Evolutionary conservation across 352 stramenopile species (phyloP).

Genomic region (Globisporangium radiosum): DNA sequence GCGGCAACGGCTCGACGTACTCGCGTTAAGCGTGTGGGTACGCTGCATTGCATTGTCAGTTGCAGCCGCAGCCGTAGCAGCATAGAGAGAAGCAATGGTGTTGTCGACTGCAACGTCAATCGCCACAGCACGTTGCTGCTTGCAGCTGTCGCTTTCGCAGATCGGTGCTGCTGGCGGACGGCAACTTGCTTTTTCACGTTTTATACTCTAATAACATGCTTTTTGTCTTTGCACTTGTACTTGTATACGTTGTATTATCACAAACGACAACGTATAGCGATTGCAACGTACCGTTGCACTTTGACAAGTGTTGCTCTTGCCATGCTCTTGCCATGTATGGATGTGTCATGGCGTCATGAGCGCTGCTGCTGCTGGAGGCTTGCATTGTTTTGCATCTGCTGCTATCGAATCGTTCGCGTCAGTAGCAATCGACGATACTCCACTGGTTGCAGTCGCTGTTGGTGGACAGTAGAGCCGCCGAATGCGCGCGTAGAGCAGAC

Average conservation of each 20-base stretch:
- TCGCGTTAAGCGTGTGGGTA: conserved; percentile 52
- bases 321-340: too few species aligned
- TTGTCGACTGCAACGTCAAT: not conserved
- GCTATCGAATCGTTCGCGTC: too few species aligned
- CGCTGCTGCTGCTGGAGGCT: not conserved
- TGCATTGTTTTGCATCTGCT: too few species aligned
- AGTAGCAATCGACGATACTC: too few species aligned
- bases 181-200: conserved; percentile 3
- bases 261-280: too few species aligned
- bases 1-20: conserved; percentile 61
- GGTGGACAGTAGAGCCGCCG: conserved; percentile 27
- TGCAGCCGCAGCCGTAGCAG: conserved; percentile 12
- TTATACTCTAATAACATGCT: conserved; percentile 19
- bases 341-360: conserved; percentile 4
- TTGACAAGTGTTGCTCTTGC: too few species aligned
- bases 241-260: not conserved
- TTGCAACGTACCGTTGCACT: too few species aligned
- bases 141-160: not conserved
- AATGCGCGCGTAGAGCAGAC: conserved; percentile 40
- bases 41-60: not conserved
- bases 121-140: conserved; percentile 1
- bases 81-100: conserved; percentile 10
- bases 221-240: conserved; percentile 5
- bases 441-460: not conserved
- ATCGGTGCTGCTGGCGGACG: not conserved